Base-by-base conservation (phyloP, 2,329 filamentous ascomycete genomes). In the Endothia cerciana region DNA sequence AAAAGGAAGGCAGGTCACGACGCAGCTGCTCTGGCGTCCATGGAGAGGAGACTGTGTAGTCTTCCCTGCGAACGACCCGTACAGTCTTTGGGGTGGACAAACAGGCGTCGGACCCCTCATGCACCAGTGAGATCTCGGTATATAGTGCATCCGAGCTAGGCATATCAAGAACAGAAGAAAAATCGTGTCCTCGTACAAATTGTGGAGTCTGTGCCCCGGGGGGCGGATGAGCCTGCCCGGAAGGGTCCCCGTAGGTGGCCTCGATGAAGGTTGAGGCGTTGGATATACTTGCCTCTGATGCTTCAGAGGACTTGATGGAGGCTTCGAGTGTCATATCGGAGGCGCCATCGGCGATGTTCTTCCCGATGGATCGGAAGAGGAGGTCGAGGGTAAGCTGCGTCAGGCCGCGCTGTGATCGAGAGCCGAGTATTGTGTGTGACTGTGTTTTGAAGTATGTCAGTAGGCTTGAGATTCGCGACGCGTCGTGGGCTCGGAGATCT, bases 351-450 rank as follows among this genome's bases (percentile, higher is more conserved):
- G 91, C 87, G 63, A 96, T 87, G 66, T 89, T 91, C 22, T 86
- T 80, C 65, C 87, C 88, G 60, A 97, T 87, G 55, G 91, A 94
- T 69, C 90, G 89, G 79, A 96, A 99, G 60, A 98, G 84, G 49
- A 96, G 86, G 74, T 98, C 94, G 63, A 99, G 89, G 0, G 93
- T 87, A 73, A 99, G 89, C 77, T 99, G 95, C 0, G 93, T 97
- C 63, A 99, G 81, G 69, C 95, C 95, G 70, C 94, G 90, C 77
- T 97, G 92, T 28, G 86, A 87, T 71, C 89, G 90, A 15, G 92
- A 96, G 64, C 95, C 95, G 19, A 99, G 86, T 67, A 98, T 97
- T 0, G 95, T 99, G 77, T 99, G 94, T 69, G 92, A 96, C 94
- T 97, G 74, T 25, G 28, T 57, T 28, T 30, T 13, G 17, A 25